Evolutionary conservation across 1,139 yeast genomes (phyloP).

Genomic region (Wickerhamiella pararugosa): DNA sequence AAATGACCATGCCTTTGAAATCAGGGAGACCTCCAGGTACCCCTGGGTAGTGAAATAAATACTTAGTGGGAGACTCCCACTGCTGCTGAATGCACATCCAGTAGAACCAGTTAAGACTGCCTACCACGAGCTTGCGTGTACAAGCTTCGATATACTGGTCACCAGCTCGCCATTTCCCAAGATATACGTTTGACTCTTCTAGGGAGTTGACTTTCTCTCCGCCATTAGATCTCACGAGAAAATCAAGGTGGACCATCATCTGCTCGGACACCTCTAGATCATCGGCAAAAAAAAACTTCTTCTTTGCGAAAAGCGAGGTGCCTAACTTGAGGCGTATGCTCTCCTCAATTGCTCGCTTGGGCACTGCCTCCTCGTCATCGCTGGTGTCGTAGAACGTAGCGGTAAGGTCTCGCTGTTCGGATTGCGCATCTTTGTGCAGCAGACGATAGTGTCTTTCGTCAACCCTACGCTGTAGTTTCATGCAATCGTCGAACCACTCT

Average conservation of each 20-base stretch:
- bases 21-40: conserved; percentile 38
- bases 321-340: conserved; percentile 14
- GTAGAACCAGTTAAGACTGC: conserved; percentile 63
- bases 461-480: conserved; percentile 36
- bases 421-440: conserved; percentile 1
- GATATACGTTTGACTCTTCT: conserved; percentile 33
- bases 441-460: conserved; percentile 41
- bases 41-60: conserved; percentile 59
- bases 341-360: conserved; percentile 16
- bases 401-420: background rate
- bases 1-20: conserved; percentile 38
- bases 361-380: conserved; percentile 10
- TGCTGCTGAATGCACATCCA: conserved; percentile 40
- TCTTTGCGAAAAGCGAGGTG: conserved; percentile 14
- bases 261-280: conserved; percentile 15
- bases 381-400: conserved; percentile 5
- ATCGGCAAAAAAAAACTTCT: conserved; percentile 11
- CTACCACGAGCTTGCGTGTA: conserved; percentile 30
- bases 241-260: conserved; percentile 13
- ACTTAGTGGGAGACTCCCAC: conserved; percentile 44
- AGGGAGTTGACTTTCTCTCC: conserved; percentile 13
- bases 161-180: conserved; percentile 54
- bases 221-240: conserved; percentile 14
- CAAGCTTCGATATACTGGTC: conserved; percentile 30
- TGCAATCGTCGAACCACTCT: conserved; percentile 54